Conservation (phyloP, 148 eudicot species). For the Salicornia ramosissima region DNA sequence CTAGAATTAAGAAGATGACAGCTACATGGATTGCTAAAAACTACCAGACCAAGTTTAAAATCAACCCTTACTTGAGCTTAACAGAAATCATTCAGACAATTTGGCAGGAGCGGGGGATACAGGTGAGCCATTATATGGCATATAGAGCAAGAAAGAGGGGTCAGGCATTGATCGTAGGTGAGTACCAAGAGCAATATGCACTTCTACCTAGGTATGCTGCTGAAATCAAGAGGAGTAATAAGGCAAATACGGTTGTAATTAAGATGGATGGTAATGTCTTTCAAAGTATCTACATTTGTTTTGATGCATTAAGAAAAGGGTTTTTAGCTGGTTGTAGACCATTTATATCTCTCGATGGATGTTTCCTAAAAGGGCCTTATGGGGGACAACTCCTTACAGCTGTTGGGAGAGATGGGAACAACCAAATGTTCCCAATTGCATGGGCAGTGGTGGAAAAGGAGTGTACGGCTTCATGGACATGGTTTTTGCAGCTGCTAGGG, state of each 20-base stretch:
- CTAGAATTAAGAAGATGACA: too few relatives aligned
- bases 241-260: too few relatives aligned
- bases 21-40: too few relatives aligned
- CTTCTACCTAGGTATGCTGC: not conserved
- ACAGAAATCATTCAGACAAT: not conserved
- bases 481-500: too few relatives aligned
- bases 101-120: not conserved
- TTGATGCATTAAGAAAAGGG: not conserved
- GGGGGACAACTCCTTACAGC: not conserved
- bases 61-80: not conserved
- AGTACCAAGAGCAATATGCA: not conserved
- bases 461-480: too few relatives aligned
- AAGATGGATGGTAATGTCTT: too few relatives aligned
- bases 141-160: not conserved
- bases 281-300: not conserved
- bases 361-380: not conserved
- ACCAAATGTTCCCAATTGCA: not conserved
- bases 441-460: too few relatives aligned
- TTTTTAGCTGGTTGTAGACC: slow-evolving; percentile 3
- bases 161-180: not conserved
- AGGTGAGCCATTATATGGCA: not conserved
- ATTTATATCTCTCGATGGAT: not conserved
- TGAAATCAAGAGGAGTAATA: not conserved
- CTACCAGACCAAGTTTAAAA: too few relatives aligned
- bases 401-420: not conserved